These are phyloP conservation scores for Lepidium africanum DNA, from an alignment of 345 rosid genomes.

Conservation along the genomic window DNA sequence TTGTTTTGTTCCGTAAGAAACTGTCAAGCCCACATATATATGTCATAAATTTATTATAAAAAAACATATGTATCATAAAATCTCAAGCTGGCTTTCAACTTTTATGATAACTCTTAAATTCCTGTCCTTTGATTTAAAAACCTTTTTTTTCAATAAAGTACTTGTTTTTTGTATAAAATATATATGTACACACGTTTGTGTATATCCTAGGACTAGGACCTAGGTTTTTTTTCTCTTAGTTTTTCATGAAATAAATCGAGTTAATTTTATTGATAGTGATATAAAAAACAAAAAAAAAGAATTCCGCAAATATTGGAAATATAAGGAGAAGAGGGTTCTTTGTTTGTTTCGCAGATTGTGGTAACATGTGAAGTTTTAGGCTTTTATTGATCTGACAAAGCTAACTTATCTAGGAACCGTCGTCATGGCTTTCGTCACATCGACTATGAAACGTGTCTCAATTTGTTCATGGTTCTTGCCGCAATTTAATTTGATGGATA, in stretches of 20 bases:
- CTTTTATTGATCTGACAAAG: background rate
- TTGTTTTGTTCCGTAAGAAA: background rate
- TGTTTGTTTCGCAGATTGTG: background rate
- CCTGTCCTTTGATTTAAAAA: background rate
- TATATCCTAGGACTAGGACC: background rate
- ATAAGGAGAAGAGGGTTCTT: background rate
- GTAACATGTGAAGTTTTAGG: background rate
- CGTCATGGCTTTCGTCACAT: slow-evolving; percentile 26
- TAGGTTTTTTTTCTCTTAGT: background rate
- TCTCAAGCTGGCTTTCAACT: no score
- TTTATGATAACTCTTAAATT: background rate
- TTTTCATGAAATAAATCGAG: background rate
- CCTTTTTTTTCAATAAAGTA: no score
- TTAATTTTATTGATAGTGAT: background rate
- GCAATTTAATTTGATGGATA: no score
- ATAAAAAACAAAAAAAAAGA: background rate
- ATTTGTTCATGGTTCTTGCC: background rate
- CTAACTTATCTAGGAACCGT: background rate
- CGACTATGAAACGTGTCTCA: background rate
- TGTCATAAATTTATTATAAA: no score
- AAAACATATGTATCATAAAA: no score
- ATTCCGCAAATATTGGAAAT: background rate
- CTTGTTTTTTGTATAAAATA: no score
- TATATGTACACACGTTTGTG: no score
- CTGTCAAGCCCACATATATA: no score